phyloP scores from a whole-genome alignment of 805 yeast genomes.

The Saccharomycopsis fermentans region DNA sequence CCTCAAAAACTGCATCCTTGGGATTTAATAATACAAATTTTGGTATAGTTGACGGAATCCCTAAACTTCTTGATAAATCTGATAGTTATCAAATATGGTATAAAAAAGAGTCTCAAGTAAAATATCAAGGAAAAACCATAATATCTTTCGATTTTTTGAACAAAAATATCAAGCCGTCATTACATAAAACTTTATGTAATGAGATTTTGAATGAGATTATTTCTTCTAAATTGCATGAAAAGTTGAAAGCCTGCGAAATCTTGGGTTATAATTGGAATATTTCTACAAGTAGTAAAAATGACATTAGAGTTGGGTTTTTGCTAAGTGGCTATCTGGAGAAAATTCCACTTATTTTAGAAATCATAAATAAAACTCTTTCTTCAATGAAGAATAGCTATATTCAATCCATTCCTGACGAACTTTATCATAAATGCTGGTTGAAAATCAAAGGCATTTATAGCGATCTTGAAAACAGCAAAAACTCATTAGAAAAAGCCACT shows the following conservation, averaged over 20 bases:
- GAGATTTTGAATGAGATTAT: constrained; percentile 46
- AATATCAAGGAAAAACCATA: constrained; percentile 24
- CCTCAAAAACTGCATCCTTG: constrained; percentile 1
- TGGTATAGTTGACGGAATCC: constrained; percentile 20
- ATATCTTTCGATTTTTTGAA: constrained; percentile 39
- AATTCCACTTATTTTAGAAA: constrained; percentile 18
- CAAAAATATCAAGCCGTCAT: constrained; percentile 18
- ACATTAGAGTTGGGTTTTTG: constrained; percentile 41
- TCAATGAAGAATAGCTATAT: constrained; percentile 22
- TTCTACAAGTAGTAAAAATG: constrained; percentile 44
- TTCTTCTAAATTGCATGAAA: constrained; percentile 30
- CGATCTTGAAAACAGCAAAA: constrained; percentile 24
- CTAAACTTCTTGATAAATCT: constrained; percentile 30
- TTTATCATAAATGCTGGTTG: constrained; percentile 39
- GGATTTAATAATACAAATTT: constrained; percentile 10
- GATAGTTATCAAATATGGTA: constrained; percentile 42
- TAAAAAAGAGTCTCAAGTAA: constrained; percentile 28
- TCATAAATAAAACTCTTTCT: constrained; percentile 23
- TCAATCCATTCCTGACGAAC: constrained; percentile 26
- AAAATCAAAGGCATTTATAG: constrained; percentile 38
- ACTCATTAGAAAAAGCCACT: constrained; percentile 39
- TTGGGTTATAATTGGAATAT: constrained; percentile 50
- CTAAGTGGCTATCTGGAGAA: constrained; percentile 43
- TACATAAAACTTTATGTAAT: constrained; percentile 32
- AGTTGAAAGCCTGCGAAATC: constrained; percentile 44